Conservation (phyloP, 805 yeast genomes). For the Pichia insulana region DNA sequence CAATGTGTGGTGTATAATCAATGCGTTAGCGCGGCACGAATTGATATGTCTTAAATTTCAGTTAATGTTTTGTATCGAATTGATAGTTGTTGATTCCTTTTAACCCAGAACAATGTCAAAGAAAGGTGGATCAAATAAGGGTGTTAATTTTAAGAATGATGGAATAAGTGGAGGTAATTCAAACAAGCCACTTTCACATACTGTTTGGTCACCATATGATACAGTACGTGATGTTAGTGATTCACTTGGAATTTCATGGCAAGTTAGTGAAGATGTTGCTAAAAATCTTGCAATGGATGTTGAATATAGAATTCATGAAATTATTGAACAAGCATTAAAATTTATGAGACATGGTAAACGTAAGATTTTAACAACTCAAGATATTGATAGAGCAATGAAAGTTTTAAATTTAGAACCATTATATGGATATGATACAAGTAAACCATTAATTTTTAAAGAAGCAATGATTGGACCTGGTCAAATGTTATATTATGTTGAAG, state of each 20-base stretch:
- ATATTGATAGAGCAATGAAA: slow-evolving; percentile 71
- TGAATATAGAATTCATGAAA: slow-evolving; percentile 94
- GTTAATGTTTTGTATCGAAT: too few species aligned
- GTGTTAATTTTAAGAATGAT: neutral
- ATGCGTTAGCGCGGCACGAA: too few species aligned
- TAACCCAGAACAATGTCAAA: slow-evolving; percentile 1
- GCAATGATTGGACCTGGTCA: slow-evolving; percentile 90
- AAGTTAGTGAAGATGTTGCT: slow-evolving; percentile 83
- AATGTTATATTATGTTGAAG: slow-evolving; percentile 82
- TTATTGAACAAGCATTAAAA: slow-evolving; percentile 89
- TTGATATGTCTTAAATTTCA: too few species aligned
- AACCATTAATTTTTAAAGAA: slow-evolving; percentile 72
- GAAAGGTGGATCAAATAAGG: neutral
- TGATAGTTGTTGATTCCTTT: too few species aligned
- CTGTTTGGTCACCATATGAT: slow-evolving; percentile 95
- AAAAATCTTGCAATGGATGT: slow-evolving; percentile 97
- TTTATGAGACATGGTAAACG: slow-evolving; percentile 93
- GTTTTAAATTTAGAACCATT: slow-evolving; percentile 89
- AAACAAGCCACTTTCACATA: slow-evolving; percentile 65
- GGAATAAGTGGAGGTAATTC: neutral
- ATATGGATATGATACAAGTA: slow-evolving; percentile 72
- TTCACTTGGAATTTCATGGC: slow-evolving; percentile 63
- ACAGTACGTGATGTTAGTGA: slow-evolving; percentile 97
- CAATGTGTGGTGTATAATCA: too few species aligned
- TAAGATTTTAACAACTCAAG: slow-evolving; percentile 69